A percentile compares a stretch with the other conserved stretches of the same genome.
Evolutionary conservation across 2,329 filamentous ascomycete genomes (phyloP).

Genomic region (Lojkania enalia): DNA sequence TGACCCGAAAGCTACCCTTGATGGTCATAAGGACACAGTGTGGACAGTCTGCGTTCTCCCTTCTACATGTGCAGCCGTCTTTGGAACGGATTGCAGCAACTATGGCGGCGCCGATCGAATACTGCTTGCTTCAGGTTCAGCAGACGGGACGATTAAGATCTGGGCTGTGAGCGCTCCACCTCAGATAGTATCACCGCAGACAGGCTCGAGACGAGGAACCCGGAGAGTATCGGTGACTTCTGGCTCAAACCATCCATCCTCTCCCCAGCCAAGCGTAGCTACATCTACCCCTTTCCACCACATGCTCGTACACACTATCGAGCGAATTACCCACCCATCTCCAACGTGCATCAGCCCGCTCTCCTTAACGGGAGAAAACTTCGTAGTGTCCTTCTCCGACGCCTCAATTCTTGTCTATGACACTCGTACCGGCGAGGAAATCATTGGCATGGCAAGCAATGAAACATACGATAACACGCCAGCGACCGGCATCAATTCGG

Average conservation of each 20-base stretch:
- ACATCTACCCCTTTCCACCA: constrained; percentile 85
- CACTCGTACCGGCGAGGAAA: constrained; percentile 86
- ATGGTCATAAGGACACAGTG: constrained; percentile 92
- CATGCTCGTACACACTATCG: constrained; percentile 84
- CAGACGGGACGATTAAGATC: constrained; percentile 87
- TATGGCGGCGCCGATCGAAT: constrained; percentile 85
- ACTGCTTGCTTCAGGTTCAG: constrained; percentile 85
- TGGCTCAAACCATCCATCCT: constrained; percentile 86
- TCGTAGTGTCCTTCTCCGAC: constrained; percentile 91
- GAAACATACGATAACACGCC: constrained; percentile 91
- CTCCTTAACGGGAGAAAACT: constrained; percentile 79
- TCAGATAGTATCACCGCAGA: constrained; percentile 78
- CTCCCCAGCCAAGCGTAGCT: constrained; percentile 84
- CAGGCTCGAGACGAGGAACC: constrained; percentile 73
- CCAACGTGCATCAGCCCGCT: constrained; percentile 93
- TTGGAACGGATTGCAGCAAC: constrained; percentile 70
- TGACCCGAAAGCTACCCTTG: constrained; percentile 90
- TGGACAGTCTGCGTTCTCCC: constrained; percentile 95
- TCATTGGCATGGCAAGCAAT: constrained; percentile 87
- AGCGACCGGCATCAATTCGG: constrained; percentile 82
- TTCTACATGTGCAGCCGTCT: constrained; percentile 76
- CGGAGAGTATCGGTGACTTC: constrained; percentile 92
- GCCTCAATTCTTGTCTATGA: constrained; percentile 91
- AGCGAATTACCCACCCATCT: constrained; percentile 68
- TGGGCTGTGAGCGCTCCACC: constrained; percentile 95